Base-by-base conservation (phyloP, 2,329 filamentous ascomycete species). In the Arachnomyces sp. region DNA sequence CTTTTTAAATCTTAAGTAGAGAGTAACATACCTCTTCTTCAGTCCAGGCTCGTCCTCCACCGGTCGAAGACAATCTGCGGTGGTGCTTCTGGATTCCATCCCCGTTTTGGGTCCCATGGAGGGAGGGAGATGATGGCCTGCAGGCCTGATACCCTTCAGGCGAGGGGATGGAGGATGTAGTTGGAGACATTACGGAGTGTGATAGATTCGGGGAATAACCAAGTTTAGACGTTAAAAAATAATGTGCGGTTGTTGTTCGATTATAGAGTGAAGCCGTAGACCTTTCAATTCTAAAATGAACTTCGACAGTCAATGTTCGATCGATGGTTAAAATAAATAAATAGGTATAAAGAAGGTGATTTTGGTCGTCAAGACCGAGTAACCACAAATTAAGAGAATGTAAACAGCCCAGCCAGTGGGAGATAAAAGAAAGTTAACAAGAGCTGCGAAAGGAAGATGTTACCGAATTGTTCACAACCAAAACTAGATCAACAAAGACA, bases 21-120 rank as follows among this genome's bases (percentile, higher is more conserved):
- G 11, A 18, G 37, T 39, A 33, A 55, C 73, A 53, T 71, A 87
- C 84, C 79, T 89, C 85, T 62, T 88, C 84, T 60, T 89, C 85
- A 48, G 84, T 88, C 85, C 85, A 90, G 42, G 84, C 84, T 61
- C 85, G 75, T 52, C 84, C 84, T 51, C 84, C 83, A 48, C 84
- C 82, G 37, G 82, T 84, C 44, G 82, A 80, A 15, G 78, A 74
- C 46, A 74, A 66, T 68, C 84, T 86, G 46, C 81, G 75, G 58
- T 73, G 77, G 40, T 49, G 44, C 66, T 85, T 84, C 44, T 69
- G 67, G 56, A 81, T 68, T 40, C 77, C 72, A 52, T 74, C 77
- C 14, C 77, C 75, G 47, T 78, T 75, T 46, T 75, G 73, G 45
- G 74, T 71, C 53, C 75, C 67, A 46, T 64, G 66, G 54, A 79